Percentiles rank a stretch among this genome's conserved stretches.
phyloP scores from a whole-genome alignment of 2,329 filamentous ascomycete species.

The Fusarium sp. region DNA sequence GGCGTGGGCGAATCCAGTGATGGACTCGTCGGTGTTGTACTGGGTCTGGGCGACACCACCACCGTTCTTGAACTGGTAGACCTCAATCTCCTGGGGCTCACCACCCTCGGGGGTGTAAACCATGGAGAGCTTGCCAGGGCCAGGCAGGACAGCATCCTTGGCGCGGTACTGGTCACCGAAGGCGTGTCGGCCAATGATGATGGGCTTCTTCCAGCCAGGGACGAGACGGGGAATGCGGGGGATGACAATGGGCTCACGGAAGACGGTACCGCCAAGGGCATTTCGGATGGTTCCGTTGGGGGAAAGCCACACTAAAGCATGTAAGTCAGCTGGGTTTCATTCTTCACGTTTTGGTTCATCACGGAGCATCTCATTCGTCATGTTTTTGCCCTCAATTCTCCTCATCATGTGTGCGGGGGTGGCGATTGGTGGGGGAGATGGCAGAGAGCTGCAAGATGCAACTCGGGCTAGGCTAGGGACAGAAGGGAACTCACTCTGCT shows the following conservation, averaged over 20 bases:
- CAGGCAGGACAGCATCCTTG: conserved; percentile 87
- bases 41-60: conserved; percentile 93
- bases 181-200: conserved; percentile 98
- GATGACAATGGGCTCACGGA: conserved; percentile 99
- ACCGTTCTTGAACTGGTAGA: conserved; percentile 87
- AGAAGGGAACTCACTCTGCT: conserved; percentile 79
- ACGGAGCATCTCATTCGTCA: conserved; percentile 27
- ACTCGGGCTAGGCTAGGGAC: conserved; percentile 9
- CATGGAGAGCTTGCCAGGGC: conserved; percentile 91
- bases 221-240: conserved; percentile 92
- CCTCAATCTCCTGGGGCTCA: conserved; percentile 86
- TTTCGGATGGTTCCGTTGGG: conserved; percentile 92
- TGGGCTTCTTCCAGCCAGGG: conserved; percentile 98
- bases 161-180: conserved; percentile 99
- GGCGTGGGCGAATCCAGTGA: conserved; percentile 93
- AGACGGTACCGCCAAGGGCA: conserved; percentile 89
- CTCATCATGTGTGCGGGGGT: conserved; percentile 42
- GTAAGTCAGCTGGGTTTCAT: conserved; percentile 35
- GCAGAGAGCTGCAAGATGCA: conserved; percentile 28
- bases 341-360: conserved; percentile 1
- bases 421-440: conserved; percentile 31
- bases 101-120: conserved; percentile 91
- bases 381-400: conserved; percentile 22
- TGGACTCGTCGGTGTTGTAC: conserved; percentile 98
- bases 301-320: conserved; percentile 87